phyloP scores from a whole-genome alignment of 345 rosid species.

The Conringia planisiliqua region DNA sequence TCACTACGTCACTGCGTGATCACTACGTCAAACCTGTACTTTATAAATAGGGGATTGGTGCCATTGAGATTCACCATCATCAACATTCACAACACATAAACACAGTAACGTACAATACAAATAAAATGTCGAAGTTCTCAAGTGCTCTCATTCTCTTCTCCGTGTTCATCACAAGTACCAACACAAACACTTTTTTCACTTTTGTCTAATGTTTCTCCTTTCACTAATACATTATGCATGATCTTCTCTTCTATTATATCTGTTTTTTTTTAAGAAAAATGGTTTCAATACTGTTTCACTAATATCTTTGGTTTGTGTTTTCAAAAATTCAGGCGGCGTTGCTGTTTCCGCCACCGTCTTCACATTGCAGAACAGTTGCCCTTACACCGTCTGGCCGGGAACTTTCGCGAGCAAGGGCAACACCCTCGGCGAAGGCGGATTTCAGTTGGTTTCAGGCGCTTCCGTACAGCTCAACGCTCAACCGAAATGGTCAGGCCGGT shows the following conservation, averaged over 20 bases:
- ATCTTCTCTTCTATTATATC: background rate
- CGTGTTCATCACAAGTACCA: constrained; percentile 10
- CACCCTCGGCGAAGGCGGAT: constrained; percentile 68
- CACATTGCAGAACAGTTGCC: constrained; percentile 63
- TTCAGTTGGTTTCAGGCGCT: constrained; percentile 43
- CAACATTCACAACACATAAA: background rate
- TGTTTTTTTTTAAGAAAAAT: background rate
- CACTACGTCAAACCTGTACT: background rate
- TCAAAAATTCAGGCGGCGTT: background rate
- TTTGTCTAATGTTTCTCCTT: background rate
- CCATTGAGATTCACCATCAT: background rate
- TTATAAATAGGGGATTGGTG: constrained; percentile 3
- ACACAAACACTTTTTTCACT: background rate
- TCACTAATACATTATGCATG: background rate
- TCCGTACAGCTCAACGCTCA: constrained; percentile 57
- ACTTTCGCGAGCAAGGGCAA: constrained; percentile 59
- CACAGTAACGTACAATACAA: background rate
- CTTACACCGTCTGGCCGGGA: constrained; percentile 82
- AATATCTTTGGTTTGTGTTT: background rate
- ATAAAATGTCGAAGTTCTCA: constrained; percentile 3
- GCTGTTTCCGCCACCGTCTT: constrained; percentile 50
- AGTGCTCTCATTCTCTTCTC: constrained; percentile 5
- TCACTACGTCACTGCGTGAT: background rate
- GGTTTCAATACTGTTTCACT: background rate
- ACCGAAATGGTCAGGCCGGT: constrained; percentile 74